Base-by-base conservation (phyloP, 192 early-diverging fungal species). In the Haplosporangium gracile region DNA sequence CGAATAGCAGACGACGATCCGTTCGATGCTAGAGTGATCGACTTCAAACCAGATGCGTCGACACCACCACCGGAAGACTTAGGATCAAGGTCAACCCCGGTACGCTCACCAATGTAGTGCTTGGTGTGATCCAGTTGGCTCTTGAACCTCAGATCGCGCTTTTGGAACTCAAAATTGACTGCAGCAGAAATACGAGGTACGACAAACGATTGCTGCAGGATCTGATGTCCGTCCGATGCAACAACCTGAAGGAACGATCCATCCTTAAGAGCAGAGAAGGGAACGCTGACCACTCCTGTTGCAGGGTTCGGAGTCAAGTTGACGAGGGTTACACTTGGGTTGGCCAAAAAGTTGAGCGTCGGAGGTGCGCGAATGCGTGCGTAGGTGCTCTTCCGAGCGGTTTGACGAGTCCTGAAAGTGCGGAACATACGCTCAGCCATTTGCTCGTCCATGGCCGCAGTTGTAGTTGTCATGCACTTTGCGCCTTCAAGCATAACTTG, bases 91-190 rank as follows among this genome's bases (percentile, higher is more conserved):
- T 80, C 24, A 29, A 86, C 36, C 10, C 84, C 84, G 10, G 71
- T 70, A 36, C 79, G 77, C n/a, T 86, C 84, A 2, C 75, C 75
- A 81, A 86, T 86, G 26, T 81, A 86, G n/a, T 86, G 84, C 34
- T 78, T 86, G 4, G 72, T 75, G 29, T 72, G 72, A 36, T 81
- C 79, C 71, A 86, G 34, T 15, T 65, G 65, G 26, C 75, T 81
- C 76, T 81, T 81, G 75, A 86, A 86, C 11, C 84, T 76, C 43
- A 86, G 68, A 65, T 86, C 84, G 2, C 78, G 74, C 65, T 60
- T 86, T 36, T 81, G 57, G 63, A 86, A 77, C 26, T 65, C 60
- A 65, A 65, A 65, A 1, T 70, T 70, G 9, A 70, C 22, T 20
- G 8, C 39, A 20, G 38, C 72, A 34, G 57, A 45, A 5, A 57